Conservation (phyloP, 164 flowering plant species). For the Vitis cinerea region DNA sequence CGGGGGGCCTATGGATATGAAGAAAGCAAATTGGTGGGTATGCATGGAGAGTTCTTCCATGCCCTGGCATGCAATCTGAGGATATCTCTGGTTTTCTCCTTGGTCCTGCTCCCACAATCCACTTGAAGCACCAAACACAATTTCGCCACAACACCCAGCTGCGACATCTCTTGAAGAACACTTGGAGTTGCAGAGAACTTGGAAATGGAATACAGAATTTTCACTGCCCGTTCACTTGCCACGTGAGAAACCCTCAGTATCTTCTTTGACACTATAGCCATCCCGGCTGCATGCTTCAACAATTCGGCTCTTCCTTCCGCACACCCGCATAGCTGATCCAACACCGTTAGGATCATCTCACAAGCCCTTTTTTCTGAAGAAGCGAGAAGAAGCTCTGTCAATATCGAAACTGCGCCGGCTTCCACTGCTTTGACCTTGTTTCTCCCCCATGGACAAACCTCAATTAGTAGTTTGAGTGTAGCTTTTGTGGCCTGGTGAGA, state of each 20-base stretch:
- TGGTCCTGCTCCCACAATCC: slow-evolving; percentile 38
- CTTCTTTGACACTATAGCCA: slow-evolving; percentile 70
- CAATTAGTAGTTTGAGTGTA: slow-evolving; percentile 38
- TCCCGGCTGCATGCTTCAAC: slow-evolving; percentile 54
- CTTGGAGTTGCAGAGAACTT: slow-evolving; percentile 39
- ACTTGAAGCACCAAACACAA: slow-evolving; percentile 58
- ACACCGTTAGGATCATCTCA: slow-evolving; percentile 45
- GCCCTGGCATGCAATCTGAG: slow-evolving; percentile 44
- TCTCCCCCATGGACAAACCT: slow-evolving; percentile 47
- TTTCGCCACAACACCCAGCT: slow-evolving; percentile 73
- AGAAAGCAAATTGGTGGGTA: slow-evolving; percentile 27
- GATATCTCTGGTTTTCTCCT: slow-evolving; percentile 50
- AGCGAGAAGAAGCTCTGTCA: slow-evolving; percentile 58
- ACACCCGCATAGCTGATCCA: slow-evolving; percentile 56
- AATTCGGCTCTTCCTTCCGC: slow-evolving; percentile 79
- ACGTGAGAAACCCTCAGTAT: slow-evolving; percentile 68
- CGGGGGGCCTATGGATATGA: slow-evolving; percentile 24
- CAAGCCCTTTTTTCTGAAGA: slow-evolving; percentile 30
- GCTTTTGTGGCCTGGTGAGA: slow-evolving; percentile 52
- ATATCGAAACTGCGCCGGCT: slow-evolving; percentile 50
- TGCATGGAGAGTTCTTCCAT: slow-evolving; percentile 59
- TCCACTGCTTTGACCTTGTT: slow-evolving; percentile 62
- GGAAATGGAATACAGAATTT: slow-evolving; percentile 43
- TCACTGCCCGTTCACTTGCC: slow-evolving; percentile 70
- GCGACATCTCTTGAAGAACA: slow-evolving; percentile 62